phyloP scores from a whole-genome alignment of 192 early-diverging fungal species.

The Rhizophagus sp. region DNA sequence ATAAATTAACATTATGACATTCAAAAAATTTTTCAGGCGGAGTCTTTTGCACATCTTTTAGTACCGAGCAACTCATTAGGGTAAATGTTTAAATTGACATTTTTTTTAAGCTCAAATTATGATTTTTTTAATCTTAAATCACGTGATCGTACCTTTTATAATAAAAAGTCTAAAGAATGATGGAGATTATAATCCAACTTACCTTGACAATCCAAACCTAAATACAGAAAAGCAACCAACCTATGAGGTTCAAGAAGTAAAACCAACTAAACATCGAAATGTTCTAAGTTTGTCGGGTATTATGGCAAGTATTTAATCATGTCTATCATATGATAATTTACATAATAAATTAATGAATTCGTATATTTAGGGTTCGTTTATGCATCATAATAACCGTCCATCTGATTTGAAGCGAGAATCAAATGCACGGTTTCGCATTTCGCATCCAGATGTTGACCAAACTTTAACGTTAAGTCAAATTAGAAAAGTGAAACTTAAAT shows the following conservation, averaged over 20 bases:
- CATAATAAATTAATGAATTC: not conserved
- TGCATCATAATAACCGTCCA: slow-evolving; percentile 72
- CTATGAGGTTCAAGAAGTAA: slow-evolving; percentile 83
- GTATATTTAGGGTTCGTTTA: slow-evolving; percentile 67
- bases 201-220: slow-evolving; percentile 85
- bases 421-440: slow-evolving; percentile 80
- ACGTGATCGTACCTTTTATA: slow-evolving; percentile 16
- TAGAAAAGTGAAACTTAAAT: slow-evolving; percentile 70
- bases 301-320: slow-evolving; percentile 55
- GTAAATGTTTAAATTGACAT: slow-evolving; percentile 36
- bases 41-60: slow-evolving; percentile 57
- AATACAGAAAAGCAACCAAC: slow-evolving; percentile 70
- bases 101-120: not conserved
- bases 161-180: slow-evolving; percentile 34
- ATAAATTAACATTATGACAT: too few species aligned
- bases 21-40: slow-evolving; percentile 25
- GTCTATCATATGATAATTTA: not conserved
- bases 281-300: slow-evolving; percentile 80
- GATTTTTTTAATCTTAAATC: not conserved
- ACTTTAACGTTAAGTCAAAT: slow-evolving; percentile 88
- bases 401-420: slow-evolving; percentile 86
- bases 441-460: slow-evolving; percentile 79
- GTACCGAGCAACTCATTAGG: slow-evolving; percentile 50
- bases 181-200: slow-evolving; percentile 73
- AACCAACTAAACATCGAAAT: slow-evolving; percentile 69